A percentile compares a stretch with the other conserved stretches of the same genome.
Evolutionary conservation across 2,329 filamentous ascomycete species (phyloP).

Genomic region (Fragosphaeria purpurea): DNA sequence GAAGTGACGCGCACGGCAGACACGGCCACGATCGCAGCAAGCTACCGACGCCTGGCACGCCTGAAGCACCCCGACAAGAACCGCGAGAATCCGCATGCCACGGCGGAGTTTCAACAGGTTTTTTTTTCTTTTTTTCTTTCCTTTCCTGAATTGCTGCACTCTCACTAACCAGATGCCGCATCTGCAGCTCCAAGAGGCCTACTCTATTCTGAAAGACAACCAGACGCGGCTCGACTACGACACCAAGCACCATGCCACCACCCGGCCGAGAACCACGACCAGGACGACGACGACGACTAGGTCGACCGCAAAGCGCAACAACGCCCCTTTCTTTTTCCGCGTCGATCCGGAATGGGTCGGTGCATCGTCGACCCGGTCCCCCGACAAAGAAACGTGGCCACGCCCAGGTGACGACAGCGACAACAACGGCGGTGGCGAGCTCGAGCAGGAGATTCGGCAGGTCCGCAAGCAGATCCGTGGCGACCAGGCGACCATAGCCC

Average conservation of each 20-base stretch:
- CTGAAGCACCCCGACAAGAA: constrained; percentile 18
- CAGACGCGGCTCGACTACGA: constrained; percentile 9
- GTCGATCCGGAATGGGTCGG: not conserved
- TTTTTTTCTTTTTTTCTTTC: not conserved
- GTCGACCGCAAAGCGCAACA: not conserved
- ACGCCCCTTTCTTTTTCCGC: not conserved
- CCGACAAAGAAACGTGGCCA: not conserved
- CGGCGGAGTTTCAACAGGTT: constrained; percentile 17
- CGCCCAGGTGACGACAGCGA: not conserved
- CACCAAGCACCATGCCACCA: not conserved
- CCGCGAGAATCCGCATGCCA: constrained; percentile 14
- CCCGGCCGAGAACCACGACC: not conserved
- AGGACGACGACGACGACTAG: not conserved
- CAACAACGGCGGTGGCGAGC: not conserved
- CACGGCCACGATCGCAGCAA: constrained; percentile 9
- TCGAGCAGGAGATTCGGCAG: constrained; percentile 8
- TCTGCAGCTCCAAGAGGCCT: constrained; percentile 14
- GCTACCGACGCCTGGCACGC: constrained; percentile 16
- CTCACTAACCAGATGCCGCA: not conserved
- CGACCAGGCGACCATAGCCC: not conserved
- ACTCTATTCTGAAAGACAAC: constrained; percentile 13
- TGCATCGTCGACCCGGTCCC: not conserved
- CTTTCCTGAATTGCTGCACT: not conserved
- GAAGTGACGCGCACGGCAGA: constrained; percentile 10
- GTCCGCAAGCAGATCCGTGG: constrained; percentile 2